Percentiles rank a stretch among this genome's conserved stretches.
phyloP scores from a whole-genome alignment of 495 filamentous ascomycete species.

The Neurospora sp. region DNA sequence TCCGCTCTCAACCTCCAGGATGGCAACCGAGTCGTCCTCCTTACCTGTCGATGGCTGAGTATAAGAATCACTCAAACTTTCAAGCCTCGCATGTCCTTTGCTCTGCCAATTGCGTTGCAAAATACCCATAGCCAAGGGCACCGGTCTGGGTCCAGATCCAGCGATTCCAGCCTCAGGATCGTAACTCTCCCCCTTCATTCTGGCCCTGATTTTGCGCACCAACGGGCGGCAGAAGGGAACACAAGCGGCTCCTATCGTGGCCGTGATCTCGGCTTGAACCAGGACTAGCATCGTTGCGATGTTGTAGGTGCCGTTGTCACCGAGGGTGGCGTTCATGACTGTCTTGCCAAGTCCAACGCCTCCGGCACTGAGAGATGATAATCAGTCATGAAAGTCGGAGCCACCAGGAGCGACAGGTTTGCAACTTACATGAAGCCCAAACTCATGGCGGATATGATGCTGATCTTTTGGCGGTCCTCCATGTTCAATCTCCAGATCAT shows the following conservation, averaged over 20 bases:
- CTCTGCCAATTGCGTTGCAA: not conserved
- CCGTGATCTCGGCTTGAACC: not conserved
- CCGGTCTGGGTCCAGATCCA: not conserved
- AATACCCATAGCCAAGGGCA: not conserved
- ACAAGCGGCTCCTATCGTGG: not conserved
- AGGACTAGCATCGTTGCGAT: not conserved
- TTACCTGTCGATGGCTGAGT: not conserved
- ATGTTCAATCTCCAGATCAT: not conserved
- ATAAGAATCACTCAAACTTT: not conserved
- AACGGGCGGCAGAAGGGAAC: not conserved
- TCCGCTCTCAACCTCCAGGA: not conserved
- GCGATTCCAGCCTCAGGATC: not conserved
- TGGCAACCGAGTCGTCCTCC: not conserved
- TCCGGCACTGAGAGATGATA: not conserved
- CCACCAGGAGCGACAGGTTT: not conserved
- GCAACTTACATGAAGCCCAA: not conserved
- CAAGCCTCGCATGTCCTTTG: not conserved
- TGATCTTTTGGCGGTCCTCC: not conserved
- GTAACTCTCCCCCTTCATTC: not conserved
- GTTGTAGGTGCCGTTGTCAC: not conserved
- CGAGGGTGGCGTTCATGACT: not conserved
- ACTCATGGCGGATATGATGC: not conserved
- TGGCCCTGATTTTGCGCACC: not conserved
- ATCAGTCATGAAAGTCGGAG: not conserved
- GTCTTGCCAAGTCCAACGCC: not conserved